Evolutionary conservation across 140 eudicot genomes (phyloP), one percentile per base, ranked within the genome.

Genomic region (Bidens hawaiensis): DNA sequence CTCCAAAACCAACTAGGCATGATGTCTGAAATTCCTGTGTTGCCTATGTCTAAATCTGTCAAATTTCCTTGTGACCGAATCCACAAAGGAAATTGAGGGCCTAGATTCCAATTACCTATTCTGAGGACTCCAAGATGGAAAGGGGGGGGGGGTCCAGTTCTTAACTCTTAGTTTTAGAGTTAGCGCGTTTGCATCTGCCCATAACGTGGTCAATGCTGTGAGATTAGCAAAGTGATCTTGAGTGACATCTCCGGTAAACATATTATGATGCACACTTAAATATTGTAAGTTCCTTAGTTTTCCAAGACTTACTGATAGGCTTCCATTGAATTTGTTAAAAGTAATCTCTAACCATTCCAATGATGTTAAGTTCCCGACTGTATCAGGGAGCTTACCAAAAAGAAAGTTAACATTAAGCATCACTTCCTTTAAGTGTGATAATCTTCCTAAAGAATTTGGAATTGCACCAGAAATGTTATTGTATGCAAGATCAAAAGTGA

Each of bases 1-100:
- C 17, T 64, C 85, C 85, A 83, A 56, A 79, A 75, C 89, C 82
- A 71, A 24, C 41, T 11, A 57, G 90, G 75, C 52, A 83, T 48
- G 51, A 4, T 19, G 46, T 67, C 79, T 1, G 75, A 66, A 42
- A 80, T 80, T 10, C 80, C 72, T 1, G 85, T 24, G n/a, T 48
- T 31, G 15, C 85, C 58, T 16, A 83, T 30, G 36, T 79, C 77
- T 52, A 72, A 54, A 3, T 64, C 31, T 6, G 59, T 63, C 43
- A 72, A 64, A 40, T 64, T 72, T 42, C 57, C 31, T 46, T 81
- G 83, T 8, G 75, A 68, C 31, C 1, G 72, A 31, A 81, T 14
- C 86, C 88, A 82, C 40, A 54, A 46, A 5, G 82, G 84, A 68
- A 82, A 69, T 45, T 6, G 74, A 28, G 62, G 55, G 31, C 62